A percentile compares a stretch with the other conserved stretches of the same genome.
Evolutionary conservation across 2,329 filamentous ascomycete genomes (phyloP).

Genomic region (Phymatotrichopsis omnivora): DNA sequence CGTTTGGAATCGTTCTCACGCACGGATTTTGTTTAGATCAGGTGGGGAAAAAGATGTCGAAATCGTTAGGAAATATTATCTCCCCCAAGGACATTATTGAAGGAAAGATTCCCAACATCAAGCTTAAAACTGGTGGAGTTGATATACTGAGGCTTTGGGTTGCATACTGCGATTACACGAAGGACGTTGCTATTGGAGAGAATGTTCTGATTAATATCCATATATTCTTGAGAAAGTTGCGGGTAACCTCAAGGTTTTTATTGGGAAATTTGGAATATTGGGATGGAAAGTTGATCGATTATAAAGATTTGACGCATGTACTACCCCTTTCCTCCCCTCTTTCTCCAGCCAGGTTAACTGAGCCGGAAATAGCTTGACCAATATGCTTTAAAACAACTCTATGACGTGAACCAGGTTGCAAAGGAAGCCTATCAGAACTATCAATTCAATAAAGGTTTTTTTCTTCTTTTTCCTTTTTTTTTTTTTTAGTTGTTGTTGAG

Average conservation of each 20-base stretch:
- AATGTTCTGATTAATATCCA: conserved; percentile 68
- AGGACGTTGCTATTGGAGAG: conserved; percentile 72
- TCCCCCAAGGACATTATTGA: conserved; percentile 69
- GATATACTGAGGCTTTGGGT: conserved; percentile 87
- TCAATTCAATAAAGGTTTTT: conserved; percentile 60
- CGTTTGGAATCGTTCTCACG: conserved; percentile 83
- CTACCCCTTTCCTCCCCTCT: conserved; percentile 35
- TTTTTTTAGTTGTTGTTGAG: too few relatives aligned
- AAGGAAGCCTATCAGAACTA: conserved; percentile 55
- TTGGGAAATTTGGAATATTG: conserved; percentile 50
- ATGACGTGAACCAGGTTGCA: conserved; percentile 54
- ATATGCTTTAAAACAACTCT: conserved; percentile 67
- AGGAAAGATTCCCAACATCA: conserved; percentile 49
- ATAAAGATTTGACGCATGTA: conserved; percentile 29
- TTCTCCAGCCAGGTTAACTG: conserved; percentile 46
- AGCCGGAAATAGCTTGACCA: conserved; percentile 47
- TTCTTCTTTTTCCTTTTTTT: not conserved
- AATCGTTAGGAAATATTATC: conserved; percentile 84
- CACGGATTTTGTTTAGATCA: conserved; percentile 91
- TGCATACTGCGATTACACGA: conserved; percentile 82
- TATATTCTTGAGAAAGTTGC: conserved; percentile 69
- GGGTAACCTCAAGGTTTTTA: conserved; percentile 82
- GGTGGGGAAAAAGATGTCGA: conserved; percentile 95
- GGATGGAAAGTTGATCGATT: conserved; percentile 33
- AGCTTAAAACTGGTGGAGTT: conserved; percentile 55